Evolutionary conservation across 352 stramenopile genomes (phyloP), one percentile per base, ranked within the genome.

Genomic region (Pythium utonaiense): DNA sequence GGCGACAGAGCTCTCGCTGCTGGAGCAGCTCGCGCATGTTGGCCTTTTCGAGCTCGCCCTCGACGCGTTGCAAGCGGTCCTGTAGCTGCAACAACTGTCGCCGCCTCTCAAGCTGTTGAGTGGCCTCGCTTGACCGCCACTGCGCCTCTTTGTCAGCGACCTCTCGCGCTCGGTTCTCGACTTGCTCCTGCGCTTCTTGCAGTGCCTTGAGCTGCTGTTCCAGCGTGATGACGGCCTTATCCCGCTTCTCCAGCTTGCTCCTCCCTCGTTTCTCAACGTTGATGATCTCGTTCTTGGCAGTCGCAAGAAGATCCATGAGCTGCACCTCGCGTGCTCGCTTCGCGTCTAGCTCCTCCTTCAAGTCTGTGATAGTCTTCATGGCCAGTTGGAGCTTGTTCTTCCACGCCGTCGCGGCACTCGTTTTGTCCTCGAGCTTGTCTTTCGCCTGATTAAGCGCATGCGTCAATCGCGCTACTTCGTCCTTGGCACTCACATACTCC

Each of bases 11-110:
- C 52, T 90, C 76, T 6, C 71, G 74, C 51, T 73, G 67, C 25
- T 77, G 51, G 6, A 88, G 64, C 30, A 73, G 55, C 31, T 89
- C 77, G 27, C 72, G 81, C 14, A 73, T 57, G 40, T 79, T 70
- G 10, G 70, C 58, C 56, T 83, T 86, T 33, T 83, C 71, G 1
- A 77, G 8, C 27, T 67, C 54, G 41, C 53, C 10, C 57, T 27
- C 27, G 13, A 70, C 14, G 22, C 58, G 60, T 53, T 81, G 66
- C 16, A 81, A 57, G 27, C 77, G 25, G 8, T 68, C 59, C n/a
- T 71, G 55, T 19, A 78, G 38, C 24, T 57, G 53, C 21, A 69
- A 47, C 6, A 80, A 47, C 24, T 81, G 71, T 24, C 55, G 66
- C 9, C 69, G 68, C 33, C 52, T 61, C 9, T 71, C 51, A 17